Base-by-base conservation (phyloP, 2,329 filamentous ascomycete genomes). In the Beauveria australis region DNA sequence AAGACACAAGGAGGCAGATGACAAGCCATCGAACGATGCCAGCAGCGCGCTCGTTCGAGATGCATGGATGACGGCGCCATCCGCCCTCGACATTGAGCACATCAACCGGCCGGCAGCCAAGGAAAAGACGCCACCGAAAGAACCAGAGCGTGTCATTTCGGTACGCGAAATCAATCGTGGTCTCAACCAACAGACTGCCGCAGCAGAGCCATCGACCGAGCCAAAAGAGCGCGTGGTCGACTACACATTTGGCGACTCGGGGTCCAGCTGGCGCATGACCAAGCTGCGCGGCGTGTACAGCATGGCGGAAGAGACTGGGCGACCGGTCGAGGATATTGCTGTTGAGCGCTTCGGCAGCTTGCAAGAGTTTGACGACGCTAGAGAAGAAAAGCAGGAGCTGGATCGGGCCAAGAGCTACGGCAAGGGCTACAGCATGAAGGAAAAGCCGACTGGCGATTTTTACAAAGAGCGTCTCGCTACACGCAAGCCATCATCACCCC, bases 261-360 rank as follows among this genome's bases (percentile, higher is more conserved):
- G 94, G 0, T 93, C 92, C 16, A 85, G 91, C 67, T 99, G 95
- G 94, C 87, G 95, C 54, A 96, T 99, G 92, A 96, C 89, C 6
- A 97, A 92, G 73, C 83, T 99, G 37, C 92, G 89, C 65, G 89
- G 86, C 12, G 90, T 96, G 2, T 96, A 96, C 72, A 83, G 84
- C 28, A 82, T 87, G 59, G 91, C 92, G 0, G 81, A 95, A 66
- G 87, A 94, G 67, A 86, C 79, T 0, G 87, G 86, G 0, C 81
- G 81, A n/a, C 68, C 83, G 0, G 80, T 95, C 0, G 93, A 97
- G 7, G 90, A 96, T 1, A 79, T 97, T 53, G 94, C 92, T 0
- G 67, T 89, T 43, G 89, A 96, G 66, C 82, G 91, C 14, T 97
- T 89, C 69, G 93, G 92, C 2, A 86, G 85, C 65, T 70, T 99